Evolutionary conservation across 768 basidiomycete genomes (phyloP).

Genomic region (Tylopilus felleus): DNA sequence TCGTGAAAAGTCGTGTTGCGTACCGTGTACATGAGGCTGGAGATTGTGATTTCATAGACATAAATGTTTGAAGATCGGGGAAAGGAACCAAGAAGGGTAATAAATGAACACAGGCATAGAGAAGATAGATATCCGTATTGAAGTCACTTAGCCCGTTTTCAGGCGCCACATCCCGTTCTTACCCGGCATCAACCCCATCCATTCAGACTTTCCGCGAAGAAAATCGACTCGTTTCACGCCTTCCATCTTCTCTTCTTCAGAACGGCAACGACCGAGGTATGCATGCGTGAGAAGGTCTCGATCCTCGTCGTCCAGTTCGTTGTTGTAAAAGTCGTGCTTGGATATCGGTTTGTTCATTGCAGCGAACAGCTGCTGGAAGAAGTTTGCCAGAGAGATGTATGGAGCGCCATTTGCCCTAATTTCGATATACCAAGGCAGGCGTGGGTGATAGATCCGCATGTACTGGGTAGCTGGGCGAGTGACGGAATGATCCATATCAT

Average conservation of each 20-base stretch:
- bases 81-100: background rate
- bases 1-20: background rate
- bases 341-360: constrained; percentile 45
- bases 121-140: background rate
- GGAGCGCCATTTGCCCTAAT: constrained; percentile 39
- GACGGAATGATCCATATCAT: constrained; percentile 54
- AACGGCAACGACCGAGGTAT: constrained; percentile 44
- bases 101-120: background rate
- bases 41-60: background rate
- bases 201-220: constrained; percentile 48
- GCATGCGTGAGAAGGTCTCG: constrained; percentile 42
- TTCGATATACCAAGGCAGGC: constrained; percentile 69
- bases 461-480: constrained; percentile 46
- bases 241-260: constrained; percentile 29
- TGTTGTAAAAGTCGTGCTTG: constrained; percentile 58
- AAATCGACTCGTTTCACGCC: constrained; percentile 62
- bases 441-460: constrained; percentile 56
- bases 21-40: background rate
- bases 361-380: constrained; percentile 45
- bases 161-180: constrained; percentile 65
- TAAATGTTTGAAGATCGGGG: background rate
- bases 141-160: constrained; percentile 39
- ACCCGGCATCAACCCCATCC: constrained; percentile 52
- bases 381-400: constrained; percentile 58
- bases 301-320: constrained; percentile 46